Evolutionary conservation across 768 basidiomycete species (phyloP).

Genomic region (Myochromella boudieri): DNA sequence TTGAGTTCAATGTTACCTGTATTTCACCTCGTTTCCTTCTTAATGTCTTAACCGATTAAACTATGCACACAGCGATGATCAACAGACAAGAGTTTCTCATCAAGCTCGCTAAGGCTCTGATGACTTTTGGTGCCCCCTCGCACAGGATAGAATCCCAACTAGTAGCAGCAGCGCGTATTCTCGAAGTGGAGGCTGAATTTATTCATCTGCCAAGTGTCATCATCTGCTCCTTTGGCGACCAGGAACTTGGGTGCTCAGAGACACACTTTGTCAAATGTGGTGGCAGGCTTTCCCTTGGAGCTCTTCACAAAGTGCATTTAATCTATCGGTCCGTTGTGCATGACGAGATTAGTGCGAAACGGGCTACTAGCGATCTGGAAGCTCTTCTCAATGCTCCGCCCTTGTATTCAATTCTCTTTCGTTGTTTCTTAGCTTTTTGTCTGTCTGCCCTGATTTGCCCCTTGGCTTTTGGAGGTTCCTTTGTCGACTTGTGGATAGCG

Average conservation of each 20-base stretch:
- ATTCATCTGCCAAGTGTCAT: slow-evolving; percentile 81
- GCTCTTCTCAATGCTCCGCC: slow-evolving; percentile 62
- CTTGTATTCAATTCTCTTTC: slow-evolving; percentile 59
- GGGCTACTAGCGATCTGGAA: slow-evolving; percentile 65
- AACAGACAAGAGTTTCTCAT: slow-evolving; percentile 85
- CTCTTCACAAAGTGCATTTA: slow-evolving; percentile 79
- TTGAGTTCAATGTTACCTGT: slow-evolving; percentile 79
- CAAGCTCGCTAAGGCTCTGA: slow-evolving; percentile 81
- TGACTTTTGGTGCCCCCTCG: slow-evolving; percentile 91
- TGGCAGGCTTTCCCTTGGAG: slow-evolving; percentile 79
- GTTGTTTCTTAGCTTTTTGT: slow-evolving; percentile 68
- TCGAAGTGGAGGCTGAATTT: slow-evolving; percentile 91
- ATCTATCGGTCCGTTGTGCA: slow-evolving; percentile 89
- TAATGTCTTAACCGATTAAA: slow-evolving; percentile 10
- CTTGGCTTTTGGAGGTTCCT: slow-evolving; percentile 81
- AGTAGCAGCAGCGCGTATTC: slow-evolving; percentile 81
- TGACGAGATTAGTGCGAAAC: slow-evolving; percentile 84
- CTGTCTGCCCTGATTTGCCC: slow-evolving; percentile 81
- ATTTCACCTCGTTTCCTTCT: slow-evolving; percentile 7
- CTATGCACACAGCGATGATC: slow-evolving; percentile 65
- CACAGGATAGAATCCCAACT: slow-evolving; percentile 95
- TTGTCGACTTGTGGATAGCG: slow-evolving; percentile 84
- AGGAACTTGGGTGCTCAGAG: slow-evolving; percentile 85
- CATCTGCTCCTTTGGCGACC: slow-evolving; percentile 88
- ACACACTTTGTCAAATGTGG: slow-evolving; percentile 85